Evolutionary conservation across 331 rosid species (phyloP).

Genomic region (Pyracantha coccinea): DNA sequence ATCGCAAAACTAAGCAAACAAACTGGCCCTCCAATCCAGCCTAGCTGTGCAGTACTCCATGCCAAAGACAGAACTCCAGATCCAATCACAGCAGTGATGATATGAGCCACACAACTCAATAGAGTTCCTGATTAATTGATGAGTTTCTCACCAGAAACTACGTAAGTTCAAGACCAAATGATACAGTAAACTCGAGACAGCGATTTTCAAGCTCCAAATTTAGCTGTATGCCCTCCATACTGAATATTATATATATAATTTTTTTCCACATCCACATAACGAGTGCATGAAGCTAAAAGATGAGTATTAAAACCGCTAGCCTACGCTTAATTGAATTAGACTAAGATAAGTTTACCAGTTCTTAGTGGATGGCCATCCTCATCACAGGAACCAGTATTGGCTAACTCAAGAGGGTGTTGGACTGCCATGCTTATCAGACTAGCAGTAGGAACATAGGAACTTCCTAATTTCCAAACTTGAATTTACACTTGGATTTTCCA

Average conservation of each 20-base stretch:
- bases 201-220: background rate
- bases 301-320: background rate
- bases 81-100: slow-evolving; percentile 72
- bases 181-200: background rate
- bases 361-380: slow-evolving; percentile 19
- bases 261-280: background rate
- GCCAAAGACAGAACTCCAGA: slow-evolving; percentile 66
- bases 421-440: slow-evolving; percentile 13
- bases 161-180: background rate
- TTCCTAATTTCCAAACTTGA: background rate
- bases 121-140: slow-evolving; percentile 21
- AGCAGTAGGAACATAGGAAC: background rate
- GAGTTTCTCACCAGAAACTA: background rate
- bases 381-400: background rate
- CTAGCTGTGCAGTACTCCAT: slow-evolving; percentile 64
- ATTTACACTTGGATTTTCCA: background rate
- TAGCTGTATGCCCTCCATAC: background rate
- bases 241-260: background rate
- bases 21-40: slow-evolving; percentile 71
- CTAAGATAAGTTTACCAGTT: slow-evolving; percentile 11
- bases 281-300: background rate
- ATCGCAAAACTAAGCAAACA: slow-evolving; percentile 42
- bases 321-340: background rate
- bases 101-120: slow-evolving; percentile 56
- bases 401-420: slow-evolving; percentile 8